Percentiles rank a stretch among this genome's conserved stretches.
Conservation (phyloP, 2,329 filamentous ascomycete species). For the Penicillium sp. region DNA sequence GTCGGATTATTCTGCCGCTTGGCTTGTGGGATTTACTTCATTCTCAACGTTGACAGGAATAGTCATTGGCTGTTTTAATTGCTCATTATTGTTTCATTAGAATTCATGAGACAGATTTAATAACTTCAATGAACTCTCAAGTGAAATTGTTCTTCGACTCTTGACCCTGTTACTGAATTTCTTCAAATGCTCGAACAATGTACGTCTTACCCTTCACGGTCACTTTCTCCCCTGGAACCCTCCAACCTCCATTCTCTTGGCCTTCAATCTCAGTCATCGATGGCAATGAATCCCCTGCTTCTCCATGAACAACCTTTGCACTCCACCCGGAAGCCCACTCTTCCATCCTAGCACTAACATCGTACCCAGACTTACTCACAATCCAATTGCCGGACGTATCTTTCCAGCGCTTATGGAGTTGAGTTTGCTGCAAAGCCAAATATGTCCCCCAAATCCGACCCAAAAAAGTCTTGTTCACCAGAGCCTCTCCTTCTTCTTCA, state of each 20-base stretch:
- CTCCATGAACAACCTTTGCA: constrained; percentile 20
- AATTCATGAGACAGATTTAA: not conserved
- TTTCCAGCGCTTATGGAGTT: constrained; percentile 13
- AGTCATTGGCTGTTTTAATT: not conserved
- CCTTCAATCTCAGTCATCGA: constrained; percentile 19
- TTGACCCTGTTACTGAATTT: constrained; percentile 4
- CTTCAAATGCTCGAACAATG: constrained; percentile 30
- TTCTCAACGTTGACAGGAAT: not conserved
- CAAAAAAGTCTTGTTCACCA: constrained; percentile 29
- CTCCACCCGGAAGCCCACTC: constrained; percentile 24
- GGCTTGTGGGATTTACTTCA: not conserved
- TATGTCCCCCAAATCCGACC: constrained; percentile 32
- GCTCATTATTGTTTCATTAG: not conserved
- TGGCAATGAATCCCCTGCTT: constrained; percentile 14
- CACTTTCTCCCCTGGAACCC: constrained; percentile 18
- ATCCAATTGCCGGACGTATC: constrained; percentile 10
- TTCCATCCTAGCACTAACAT: constrained; percentile 31
- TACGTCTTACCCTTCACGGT: constrained; percentile 17
- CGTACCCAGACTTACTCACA: constrained; percentile 21
- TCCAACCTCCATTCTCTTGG: constrained; percentile 16
- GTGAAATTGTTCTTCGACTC: not conserved
- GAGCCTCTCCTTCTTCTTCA: constrained; percentile 14
- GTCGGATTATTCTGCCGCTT: constrained; percentile 4
- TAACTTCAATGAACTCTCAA: not conserved
- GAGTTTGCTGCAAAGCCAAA: constrained; percentile 28